Conservation (phyloP, 257 asterid species). For the Phtheirospermum japonicum region DNA sequence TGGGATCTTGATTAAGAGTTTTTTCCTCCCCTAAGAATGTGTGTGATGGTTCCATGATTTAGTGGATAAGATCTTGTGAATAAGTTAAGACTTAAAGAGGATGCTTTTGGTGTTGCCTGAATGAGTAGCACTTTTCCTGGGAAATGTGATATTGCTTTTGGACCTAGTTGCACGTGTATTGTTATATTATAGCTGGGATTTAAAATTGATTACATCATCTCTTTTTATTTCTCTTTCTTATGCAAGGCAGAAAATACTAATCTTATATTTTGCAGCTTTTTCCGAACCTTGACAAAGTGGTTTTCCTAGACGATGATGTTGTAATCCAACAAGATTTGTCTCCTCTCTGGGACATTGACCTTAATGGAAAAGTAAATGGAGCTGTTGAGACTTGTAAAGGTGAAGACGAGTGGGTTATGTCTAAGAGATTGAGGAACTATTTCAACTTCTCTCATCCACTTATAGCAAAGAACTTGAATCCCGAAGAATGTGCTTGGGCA, state of each 20-base stretch:
- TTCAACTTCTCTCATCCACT: constrained; percentile 96
- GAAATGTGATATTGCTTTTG: constrained; percentile 13
- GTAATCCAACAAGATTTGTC: constrained; percentile 90
- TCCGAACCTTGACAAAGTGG: constrained; percentile 94
- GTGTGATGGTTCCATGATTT: constrained; percentile 8
- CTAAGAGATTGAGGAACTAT: constrained; percentile 82
- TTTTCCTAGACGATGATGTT: constrained; percentile 94
- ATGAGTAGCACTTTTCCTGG: constrained; percentile 18
- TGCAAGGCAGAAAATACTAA: constrained; percentile 26
- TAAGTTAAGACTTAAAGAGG: not conserved
- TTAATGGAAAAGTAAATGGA: constrained; percentile 87
- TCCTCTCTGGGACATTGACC: constrained; percentile 89
- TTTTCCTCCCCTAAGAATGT: not conserved
- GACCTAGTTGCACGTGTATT: constrained; percentile 14
- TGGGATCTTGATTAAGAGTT: constrained; percentile 2
- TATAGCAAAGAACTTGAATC: constrained; percentile 72
- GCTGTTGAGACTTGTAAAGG: constrained; percentile 99
- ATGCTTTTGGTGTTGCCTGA: constrained; percentile 22
- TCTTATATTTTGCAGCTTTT: constrained; percentile 67
- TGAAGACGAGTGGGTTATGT: constrained; percentile 97
- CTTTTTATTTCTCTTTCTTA: constrained; percentile 8
- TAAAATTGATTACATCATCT: constrained; percentile 6
- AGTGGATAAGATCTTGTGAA: constrained; percentile 9
- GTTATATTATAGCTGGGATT: constrained; percentile 15
- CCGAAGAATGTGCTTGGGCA: constrained; percentile 98